Base-by-base conservation (phyloP, 495 filamentous ascomycete species). In the Parathielavia appendiculata region DNA sequence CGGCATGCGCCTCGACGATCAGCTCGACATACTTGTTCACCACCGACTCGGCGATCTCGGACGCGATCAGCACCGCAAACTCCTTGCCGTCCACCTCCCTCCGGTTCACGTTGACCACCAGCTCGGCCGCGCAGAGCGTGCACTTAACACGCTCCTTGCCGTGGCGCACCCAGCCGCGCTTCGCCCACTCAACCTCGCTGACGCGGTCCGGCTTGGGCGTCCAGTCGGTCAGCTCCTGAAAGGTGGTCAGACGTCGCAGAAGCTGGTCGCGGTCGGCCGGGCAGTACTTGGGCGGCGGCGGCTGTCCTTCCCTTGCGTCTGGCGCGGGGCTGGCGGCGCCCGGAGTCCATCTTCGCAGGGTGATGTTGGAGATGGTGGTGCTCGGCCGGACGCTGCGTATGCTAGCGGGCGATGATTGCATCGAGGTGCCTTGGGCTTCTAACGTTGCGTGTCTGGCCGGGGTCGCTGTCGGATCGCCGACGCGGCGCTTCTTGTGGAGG, bases 161-260 rank as follows among this genome's bases (percentile, higher is more conserved):
- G 20, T 86, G 81, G 67, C 92, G 97, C 2, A 84, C 79, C 93
- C 93, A 98, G 2, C 93, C 93, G 34, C 88, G 79, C 76, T 92
- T 96, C 8, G 92, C 91, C 95, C 95, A 98, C 71, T 89, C 85
- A 7, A 97, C 88, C 73, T 97, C 93, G 66, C 84, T 91, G 61
- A 97, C 86, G 38, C 76, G 73, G 12, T 88, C 77, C 4, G 93
- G 90, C 74, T 88, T 97, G 54, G 78, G 86, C 63, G 78, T 82
- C 93, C 93, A 98, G 66, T 88, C 82, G 57, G 90, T 91, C 44
- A 97, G 84, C 60, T 91, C 89, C 53, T 91, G 84, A 63, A 93
- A 98, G 1, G 92, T 93, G 60, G 86, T 86, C 45, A 98, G 75
- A 20, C 93, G 78, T 60, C 83, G 81, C 3, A 97, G 80, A 61